Conservation (phyloP, 495 filamentous ascomycete species). For the Talaromyces trachyspermus region DNA sequence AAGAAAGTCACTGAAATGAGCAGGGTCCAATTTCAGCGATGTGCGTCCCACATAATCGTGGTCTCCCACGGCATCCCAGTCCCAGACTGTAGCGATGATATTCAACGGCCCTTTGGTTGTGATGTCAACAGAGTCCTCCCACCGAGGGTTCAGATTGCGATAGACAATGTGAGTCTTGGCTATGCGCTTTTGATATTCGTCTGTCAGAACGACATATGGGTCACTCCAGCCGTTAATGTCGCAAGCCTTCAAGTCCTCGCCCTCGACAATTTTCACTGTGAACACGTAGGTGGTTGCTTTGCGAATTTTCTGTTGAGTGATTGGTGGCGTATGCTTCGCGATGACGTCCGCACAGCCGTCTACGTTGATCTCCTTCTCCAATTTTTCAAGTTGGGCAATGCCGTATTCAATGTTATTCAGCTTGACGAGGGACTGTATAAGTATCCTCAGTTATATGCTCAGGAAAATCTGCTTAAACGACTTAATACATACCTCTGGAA, state of each 20-base stretch:
- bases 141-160: slow-evolving; percentile 86
- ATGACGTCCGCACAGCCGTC: slow-evolving; percentile 86
- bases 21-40: slow-evolving; percentile 87
- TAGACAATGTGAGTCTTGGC: slow-evolving; percentile 91
- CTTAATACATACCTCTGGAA: slow-evolving; percentile 64
- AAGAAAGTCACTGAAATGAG: slow-evolving; percentile 91
- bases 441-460: slow-evolving; percentile 10
- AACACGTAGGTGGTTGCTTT: slow-evolving; percentile 83
- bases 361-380: slow-evolving; percentile 87
- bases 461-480: neutral
- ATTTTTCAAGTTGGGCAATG: slow-evolving; percentile 77
- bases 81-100: slow-evolving; percentile 96
- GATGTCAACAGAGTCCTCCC: slow-evolving; percentile 97
- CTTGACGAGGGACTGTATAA: slow-evolving; percentile 79
- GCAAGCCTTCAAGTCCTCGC: slow-evolving; percentile 96
- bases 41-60: slow-evolving; percentile 96
- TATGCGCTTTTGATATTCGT: slow-evolving; percentile 97
- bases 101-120: slow-evolving; percentile 86
- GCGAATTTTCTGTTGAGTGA: slow-evolving; percentile 46
- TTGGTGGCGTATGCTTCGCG: slow-evolving; percentile 52
- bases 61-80: slow-evolving; percentile 95
- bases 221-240: slow-evolving; percentile 92
- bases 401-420: slow-evolving; percentile 97
- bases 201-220: slow-evolving; percentile 93
- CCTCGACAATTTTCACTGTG: slow-evolving; percentile 97